Percentiles rank a stretch among this genome's conserved stretches.
phyloP scores from a whole-genome alignment of 345 rosid species.

The Arabidopsis suecica region DNA sequence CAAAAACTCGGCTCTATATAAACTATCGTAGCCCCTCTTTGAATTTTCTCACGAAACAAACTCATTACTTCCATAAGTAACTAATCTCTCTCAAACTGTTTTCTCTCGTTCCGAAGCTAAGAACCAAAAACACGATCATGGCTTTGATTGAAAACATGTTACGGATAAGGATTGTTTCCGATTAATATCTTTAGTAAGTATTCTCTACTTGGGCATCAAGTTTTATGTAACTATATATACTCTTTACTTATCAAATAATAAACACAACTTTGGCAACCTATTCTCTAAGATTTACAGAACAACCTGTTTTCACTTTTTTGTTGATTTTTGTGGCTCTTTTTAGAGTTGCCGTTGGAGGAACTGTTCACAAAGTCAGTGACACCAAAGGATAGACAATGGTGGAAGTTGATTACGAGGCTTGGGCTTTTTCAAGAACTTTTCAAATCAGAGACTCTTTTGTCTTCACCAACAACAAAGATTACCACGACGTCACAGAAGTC shows the following conservation, averaged over 20 bases:
- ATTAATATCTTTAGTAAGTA: too few relatives aligned
- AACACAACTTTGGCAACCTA: too few relatives aligned
- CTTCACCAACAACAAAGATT: conserved; percentile 13
- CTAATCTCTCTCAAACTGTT: background rate
- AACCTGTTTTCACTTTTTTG: background rate
- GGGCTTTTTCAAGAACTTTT: conserved; percentile 33
- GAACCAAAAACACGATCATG: background rate
- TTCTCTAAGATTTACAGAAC: background rate
- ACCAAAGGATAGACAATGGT: conserved; percentile 8
- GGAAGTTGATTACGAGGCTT: background rate
- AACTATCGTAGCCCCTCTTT: background rate
- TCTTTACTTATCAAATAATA: too few relatives aligned
- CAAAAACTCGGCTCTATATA: background rate
- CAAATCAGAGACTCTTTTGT: conserved; percentile 34
- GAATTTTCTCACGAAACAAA: background rate
- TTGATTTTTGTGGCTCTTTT: conserved; percentile 6
- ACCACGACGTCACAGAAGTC: conserved; percentile 27
- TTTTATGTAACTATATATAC: too few relatives aligned
- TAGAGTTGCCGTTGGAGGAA: conserved; percentile 3
- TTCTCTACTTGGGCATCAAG: too few relatives aligned
- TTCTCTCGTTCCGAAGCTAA: background rate
- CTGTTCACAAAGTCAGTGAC: conserved; percentile 10
- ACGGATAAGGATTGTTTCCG: background rate
- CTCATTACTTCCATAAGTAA: background rate
- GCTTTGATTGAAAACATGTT: too few relatives aligned